Evolutionary conservation across 192 early-diverging fungal species (phyloP), one percentile per base, ranked within the genome.

Genomic region (Backusella australiensis): DNA sequence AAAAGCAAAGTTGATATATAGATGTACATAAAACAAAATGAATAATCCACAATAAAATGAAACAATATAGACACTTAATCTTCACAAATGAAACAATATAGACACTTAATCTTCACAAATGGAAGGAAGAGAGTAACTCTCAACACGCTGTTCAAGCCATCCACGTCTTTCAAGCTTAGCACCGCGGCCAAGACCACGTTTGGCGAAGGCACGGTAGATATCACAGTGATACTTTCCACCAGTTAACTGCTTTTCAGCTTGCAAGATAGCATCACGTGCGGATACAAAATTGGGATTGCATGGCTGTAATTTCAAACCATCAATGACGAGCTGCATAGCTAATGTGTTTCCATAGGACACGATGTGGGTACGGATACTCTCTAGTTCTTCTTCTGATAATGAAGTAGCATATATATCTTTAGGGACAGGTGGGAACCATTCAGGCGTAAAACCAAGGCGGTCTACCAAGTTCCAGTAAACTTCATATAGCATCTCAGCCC

Each of bases 401-500:
- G 46, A 41, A 5, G 11, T 69, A 11, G 23, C 42, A 49, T 49
- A 49, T 9, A 23, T 52, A 21, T 74, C 34, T 32, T 71, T 23
- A 26, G 75, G 69, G n/a, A 68, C 42, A 52, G 85, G 82, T 63
- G 85, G 83, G 82, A 90, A 90, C 84, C 91, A 87, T 35, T 91
- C 80, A 29, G 81, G 75, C 23, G 87, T 87, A 36, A 86, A 91
- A 4, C 88, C 90, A 36, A 87, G 79, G 23, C 77, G 76, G 67
- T 91, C 89, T 14, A 91, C 85, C 38, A 95, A 74, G 75, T 88
- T 89, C 87, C 93, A 93, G 71, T 89, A 89, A 36, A 94, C 89
- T 79, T 97, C 96, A 81, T 94, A 96, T 46, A 98, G 87, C 78
- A 96, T 97, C 69, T 87, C 89, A 4, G 96, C 96, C 97, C 97